phyloP scores from a whole-genome alignment of 768 basidiomycete genomes.

The Tubosaeta sp. region DNA sequence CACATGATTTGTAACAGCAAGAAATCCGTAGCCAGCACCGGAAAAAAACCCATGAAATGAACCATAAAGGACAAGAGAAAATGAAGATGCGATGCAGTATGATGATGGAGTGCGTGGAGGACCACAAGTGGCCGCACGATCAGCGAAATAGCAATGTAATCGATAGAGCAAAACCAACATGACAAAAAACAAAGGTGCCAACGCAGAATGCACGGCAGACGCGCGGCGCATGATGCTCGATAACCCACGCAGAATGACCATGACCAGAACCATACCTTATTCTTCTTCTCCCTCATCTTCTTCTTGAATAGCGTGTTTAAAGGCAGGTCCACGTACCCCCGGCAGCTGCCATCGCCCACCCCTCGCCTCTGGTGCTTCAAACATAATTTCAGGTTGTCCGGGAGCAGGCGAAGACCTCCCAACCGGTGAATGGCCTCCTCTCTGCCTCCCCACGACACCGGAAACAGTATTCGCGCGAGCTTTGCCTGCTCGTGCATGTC shows the following conservation, averaged over 20 bases:
- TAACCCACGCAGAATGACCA: constrained; percentile 8
- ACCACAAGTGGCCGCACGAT: constrained; percentile 7
- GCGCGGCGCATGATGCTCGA: constrained; percentile 8
- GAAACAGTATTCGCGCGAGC: constrained; percentile 20
- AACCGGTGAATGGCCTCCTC: constrained; percentile 55
- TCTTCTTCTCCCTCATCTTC: constrained; percentile 86
- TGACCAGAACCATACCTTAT: constrained; percentile 13
- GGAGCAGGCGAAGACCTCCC: constrained; percentile 61
- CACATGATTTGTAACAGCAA: neutral
- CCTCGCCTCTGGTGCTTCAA: constrained; percentile 48
- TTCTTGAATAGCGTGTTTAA: constrained; percentile 71
- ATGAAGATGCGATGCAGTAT: constrained; percentile 1
- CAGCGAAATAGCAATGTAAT: constrained; percentile 16
- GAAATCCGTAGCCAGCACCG: constrained; percentile 22
- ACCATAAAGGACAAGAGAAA: neutral
- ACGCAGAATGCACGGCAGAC: constrained; percentile 4
- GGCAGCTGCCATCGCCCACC: constrained; percentile 68
- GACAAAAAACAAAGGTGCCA: neutral
- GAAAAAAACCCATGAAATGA: constrained; percentile 7
- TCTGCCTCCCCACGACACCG: constrained; percentile 34
- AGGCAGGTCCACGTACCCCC: constrained; percentile 62
- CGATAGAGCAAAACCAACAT: constrained; percentile 3
- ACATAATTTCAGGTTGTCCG: constrained; percentile 37
- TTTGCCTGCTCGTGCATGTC: constrained; percentile 35
- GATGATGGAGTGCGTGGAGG: constrained; percentile 4